Base-by-base conservation (phyloP, 2,329 filamentous ascomycete species). In the Aspergillus versicolor region DNA sequence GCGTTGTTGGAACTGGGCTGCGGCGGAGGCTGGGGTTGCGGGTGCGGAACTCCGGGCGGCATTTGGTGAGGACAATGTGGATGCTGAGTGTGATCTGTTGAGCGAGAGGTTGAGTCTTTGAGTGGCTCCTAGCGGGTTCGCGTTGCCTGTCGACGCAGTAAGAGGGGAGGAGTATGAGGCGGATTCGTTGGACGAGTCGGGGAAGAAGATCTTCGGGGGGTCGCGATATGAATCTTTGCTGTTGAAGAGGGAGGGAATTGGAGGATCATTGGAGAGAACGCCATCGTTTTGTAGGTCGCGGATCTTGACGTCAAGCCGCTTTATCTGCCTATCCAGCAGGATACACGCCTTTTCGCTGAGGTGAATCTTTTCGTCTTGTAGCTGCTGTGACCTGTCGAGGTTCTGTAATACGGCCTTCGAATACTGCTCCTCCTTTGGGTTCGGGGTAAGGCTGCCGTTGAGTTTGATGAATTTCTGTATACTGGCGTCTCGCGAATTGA, bases 381-480 rank as follows among this genome's bases (percentile, higher is more conserved):
- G 65, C 22, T 79, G 75, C 51, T 84, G 78, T 51, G 81, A 81
- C 52, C 78, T 77, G 61, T 87, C 84, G 65, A 82, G 82, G 61
- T 83, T 83, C 60, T 85, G 77, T 53, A 81, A 68, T 49, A 87
- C 82, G 8, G 77, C 74, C 63, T 84, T 85, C 53, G 76, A 77
- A 66, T 86, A 87, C 5, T 80, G 77, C 52, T 85, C 84, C 67
- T 88, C 85, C 65, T 88, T 87, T 0, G 85, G 84, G 60, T 88
- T 86, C 34, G 81, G 79, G 2, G 82, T 76, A 44, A 86, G 77
- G 64, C 83, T 83, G 54, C 85, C 84, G 62, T 87, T 85, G 9
- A 82, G 65, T 63, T 85, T 86, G 68, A 88, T 82, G 71, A 85
- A 86, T 65, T 87, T 87, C 64, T 88, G 85, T n/a, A 88, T 75